Evolutionary conservation across 352 stramenopile genomes (phyloP).

Genomic region (Pythium myriotylum): DNA sequence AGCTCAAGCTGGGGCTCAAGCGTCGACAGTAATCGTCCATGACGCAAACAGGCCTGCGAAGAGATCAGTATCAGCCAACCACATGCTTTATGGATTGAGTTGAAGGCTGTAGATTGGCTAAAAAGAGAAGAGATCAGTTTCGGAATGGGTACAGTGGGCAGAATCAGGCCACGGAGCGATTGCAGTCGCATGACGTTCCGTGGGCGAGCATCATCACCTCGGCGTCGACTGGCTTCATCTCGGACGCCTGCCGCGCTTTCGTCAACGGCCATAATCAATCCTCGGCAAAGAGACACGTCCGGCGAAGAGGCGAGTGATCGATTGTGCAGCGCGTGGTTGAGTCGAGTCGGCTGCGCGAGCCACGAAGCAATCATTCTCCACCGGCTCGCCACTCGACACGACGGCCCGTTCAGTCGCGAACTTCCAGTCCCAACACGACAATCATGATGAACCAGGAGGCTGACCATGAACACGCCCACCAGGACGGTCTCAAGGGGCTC

Average conservation of each 20-base stretch:
- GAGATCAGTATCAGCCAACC: not conserved
- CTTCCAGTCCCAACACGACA: too few relatives aligned
- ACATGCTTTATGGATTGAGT: not conserved
- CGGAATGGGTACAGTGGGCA: not conserved
- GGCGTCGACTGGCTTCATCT: not conserved
- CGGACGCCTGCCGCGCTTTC: not conserved
- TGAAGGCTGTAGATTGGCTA: not conserved
- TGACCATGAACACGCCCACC: not conserved
- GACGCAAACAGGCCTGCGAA: not conserved
- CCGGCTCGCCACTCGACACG: not conserved
- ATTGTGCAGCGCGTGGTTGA: not conserved
- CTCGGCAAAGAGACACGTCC: too few relatives aligned
- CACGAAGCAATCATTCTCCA: not conserved
- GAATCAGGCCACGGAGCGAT: not conserved
- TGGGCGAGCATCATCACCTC: not conserved
- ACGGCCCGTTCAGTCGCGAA: not conserved
- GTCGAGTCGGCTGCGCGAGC: not conserved
- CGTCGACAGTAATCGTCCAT: conserved; percentile 4
- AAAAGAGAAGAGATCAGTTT: not conserved
- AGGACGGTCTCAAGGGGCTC: not conserved
- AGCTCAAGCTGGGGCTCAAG: not conserved
- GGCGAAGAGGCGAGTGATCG: not conserved
- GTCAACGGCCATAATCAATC: not conserved
- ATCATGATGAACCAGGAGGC: conserved; percentile 7
- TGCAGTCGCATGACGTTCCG: not conserved